Evolutionary conservation across 2,329 filamentous ascomycete species (phyloP).

Genomic region (Verticillium nubilum): DNA sequence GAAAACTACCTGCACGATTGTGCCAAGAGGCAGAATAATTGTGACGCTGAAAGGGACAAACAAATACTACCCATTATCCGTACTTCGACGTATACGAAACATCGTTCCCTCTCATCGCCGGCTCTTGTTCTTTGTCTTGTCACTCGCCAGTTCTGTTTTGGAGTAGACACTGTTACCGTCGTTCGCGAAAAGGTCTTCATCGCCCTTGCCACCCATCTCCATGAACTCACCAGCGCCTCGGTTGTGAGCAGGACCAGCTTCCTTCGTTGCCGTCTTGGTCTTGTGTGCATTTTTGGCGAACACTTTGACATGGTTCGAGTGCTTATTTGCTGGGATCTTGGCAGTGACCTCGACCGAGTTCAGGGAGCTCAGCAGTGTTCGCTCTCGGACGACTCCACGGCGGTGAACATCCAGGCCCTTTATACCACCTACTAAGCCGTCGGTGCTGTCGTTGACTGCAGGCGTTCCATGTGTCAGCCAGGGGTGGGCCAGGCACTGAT

Average conservation of each 20-base stretch:
- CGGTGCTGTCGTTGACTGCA: constrained; percentile 77
- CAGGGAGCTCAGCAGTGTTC: constrained; percentile 77
- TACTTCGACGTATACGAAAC: background rate
- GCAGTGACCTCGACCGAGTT: constrained; percentile 60
- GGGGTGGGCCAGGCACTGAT: constrained; percentile 85
- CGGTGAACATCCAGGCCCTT: constrained; percentile 76
- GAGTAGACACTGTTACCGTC: constrained; percentile 50
- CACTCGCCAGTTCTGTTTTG: constrained; percentile 27
- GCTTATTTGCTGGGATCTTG: constrained; percentile 49
- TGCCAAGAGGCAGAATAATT: constrained; percentile 13
- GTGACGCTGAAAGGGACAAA: constrained; percentile 3
- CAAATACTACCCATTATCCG: background rate
- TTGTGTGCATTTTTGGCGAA: constrained; percentile 60
- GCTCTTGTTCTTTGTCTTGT: constrained; percentile 21
- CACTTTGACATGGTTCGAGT: constrained; percentile 62
- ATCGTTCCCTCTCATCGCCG: background rate
- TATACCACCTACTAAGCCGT: constrained; percentile 85
- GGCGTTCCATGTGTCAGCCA: constrained; percentile 67
- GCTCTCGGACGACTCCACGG: constrained; percentile 73
- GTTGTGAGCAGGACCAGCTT: constrained; percentile 61
- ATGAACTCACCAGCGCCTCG: constrained; percentile 73
- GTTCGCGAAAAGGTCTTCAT: constrained; percentile 69
- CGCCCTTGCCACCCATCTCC: constrained; percentile 78
- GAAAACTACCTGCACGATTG: background rate
- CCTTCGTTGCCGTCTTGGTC: constrained; percentile 36